Evolutionary conservation across 495 filamentous ascomycete genomes (phyloP).

Genomic region (Entonaema liquescens): DNA sequence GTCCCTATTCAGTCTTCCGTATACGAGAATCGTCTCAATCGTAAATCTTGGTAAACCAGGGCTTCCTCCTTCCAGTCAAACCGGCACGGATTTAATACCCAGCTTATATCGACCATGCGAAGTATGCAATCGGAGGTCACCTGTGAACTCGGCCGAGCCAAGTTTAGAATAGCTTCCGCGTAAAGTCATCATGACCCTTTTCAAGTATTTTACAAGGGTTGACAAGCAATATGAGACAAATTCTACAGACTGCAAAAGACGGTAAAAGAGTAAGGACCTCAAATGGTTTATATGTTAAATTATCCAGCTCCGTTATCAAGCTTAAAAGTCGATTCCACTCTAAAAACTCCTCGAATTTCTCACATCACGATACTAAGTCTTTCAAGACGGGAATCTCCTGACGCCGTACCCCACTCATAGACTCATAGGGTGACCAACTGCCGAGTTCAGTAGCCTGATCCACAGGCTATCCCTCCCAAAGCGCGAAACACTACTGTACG

Average conservation of each 20-base stretch:
- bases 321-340: background rate
- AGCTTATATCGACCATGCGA: background rate
- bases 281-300: background rate
- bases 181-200: background rate
- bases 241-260: background rate
- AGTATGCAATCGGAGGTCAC: background rate
- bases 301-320: background rate
- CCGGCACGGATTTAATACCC: background rate
- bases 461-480: conserved; percentile 13
- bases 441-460: conserved; percentile 32
- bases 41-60: background rate
- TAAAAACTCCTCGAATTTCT: background rate
- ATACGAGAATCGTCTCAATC: background rate
- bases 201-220: background rate
- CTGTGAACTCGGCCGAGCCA: background rate
- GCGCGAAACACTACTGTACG: background rate
- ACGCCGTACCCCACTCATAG: conserved; percentile 12
- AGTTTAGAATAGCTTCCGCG: background rate
- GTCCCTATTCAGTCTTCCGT: background rate
- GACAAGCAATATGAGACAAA: background rate
- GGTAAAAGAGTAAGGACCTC: background rate
- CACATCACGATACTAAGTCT: background rate
- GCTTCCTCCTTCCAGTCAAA: background rate
- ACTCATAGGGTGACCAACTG: conserved; percentile 31
- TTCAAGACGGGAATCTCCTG: conserved; percentile 18